Conservation (phyloP, 2,329 filamentous ascomycete genomes). For the Exophiala aquamarina region DNA sequence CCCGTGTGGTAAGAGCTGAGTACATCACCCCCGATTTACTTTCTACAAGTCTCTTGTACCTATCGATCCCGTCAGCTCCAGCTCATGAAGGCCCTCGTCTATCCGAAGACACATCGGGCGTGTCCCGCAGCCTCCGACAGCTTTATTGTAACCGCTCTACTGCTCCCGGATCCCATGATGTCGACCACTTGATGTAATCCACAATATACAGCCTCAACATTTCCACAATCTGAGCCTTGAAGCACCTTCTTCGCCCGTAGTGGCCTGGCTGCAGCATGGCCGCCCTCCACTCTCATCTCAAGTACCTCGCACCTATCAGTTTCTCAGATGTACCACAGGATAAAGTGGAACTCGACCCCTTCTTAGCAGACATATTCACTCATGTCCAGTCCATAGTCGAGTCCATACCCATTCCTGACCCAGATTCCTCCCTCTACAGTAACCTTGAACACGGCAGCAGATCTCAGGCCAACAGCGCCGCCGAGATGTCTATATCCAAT, state of each 20-base stretch:
- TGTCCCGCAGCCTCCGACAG: too few species aligned
- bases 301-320: conserved; percentile 56
- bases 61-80: too few species aligned
- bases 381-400: conserved; percentile 71
- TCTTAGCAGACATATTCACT: conserved; percentile 61
- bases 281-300: conserved; percentile 59
- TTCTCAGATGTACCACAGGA: conserved; percentile 51
- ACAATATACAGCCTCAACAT: too few species aligned
- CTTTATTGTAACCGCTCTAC: too few species aligned
- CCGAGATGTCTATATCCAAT: conserved; percentile 54
- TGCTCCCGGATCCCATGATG: too few species aligned
- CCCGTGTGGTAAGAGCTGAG: too few species aligned
- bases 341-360: conserved; percentile 52
- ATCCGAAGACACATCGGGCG: background rate
- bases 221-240: too few species aligned
- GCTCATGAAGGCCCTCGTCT: too few species aligned
- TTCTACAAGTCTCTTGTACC: too few species aligned
- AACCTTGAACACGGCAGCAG: conserved; percentile 58
- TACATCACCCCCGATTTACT: too few species aligned
- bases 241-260: background rate
- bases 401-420: conserved; percentile 65
- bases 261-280: conserved; percentile 44
- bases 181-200: too few species aligned
- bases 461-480: conserved; percentile 46
- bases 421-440: conserved; percentile 48